Percentiles rank a stretch among this genome's conserved stretches.
Evolutionary conservation across 2,329 filamentous ascomycete species (phyloP).

Genomic region (Capronia epimyces): DNA sequence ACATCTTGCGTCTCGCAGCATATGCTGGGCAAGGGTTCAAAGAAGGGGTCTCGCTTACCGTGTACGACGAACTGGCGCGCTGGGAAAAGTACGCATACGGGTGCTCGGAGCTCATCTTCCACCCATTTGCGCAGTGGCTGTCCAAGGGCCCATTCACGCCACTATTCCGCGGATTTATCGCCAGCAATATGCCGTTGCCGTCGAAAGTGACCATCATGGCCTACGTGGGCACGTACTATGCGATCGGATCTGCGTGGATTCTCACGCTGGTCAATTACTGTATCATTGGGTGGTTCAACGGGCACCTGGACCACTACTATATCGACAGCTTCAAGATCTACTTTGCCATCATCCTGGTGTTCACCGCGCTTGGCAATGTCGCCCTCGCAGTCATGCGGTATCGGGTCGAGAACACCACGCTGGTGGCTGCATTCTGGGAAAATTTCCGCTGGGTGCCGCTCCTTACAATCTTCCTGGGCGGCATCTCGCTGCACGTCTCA

Average conservation of each 20-base stretch:
- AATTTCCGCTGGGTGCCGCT: constrained; percentile 61
- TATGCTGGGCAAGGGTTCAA: constrained; percentile 67
- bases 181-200: constrained; percentile 54
- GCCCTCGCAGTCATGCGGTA: constrained; percentile 59
- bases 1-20: constrained; percentile 62
- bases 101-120: constrained; percentile 75
- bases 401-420: constrained; percentile 50
- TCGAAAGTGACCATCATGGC: constrained; percentile 67
- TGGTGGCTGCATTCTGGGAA: constrained; percentile 48
- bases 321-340: constrained; percentile 62
- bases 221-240: constrained; percentile 68
- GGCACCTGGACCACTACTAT: constrained; percentile 61
- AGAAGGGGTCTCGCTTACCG: constrained; percentile 75
- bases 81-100: constrained; percentile 88
- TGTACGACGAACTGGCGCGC: constrained; percentile 76
- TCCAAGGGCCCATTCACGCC: constrained; percentile 71
- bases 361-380: constrained; percentile 58
- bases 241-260: constrained; percentile 62
- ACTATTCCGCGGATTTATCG: constrained; percentile 68
- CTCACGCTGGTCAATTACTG: constrained; percentile 66
- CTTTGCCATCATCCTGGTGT: constrained; percentile 59
- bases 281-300: constrained; percentile 65
- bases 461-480: constrained; percentile 72
- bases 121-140: constrained; percentile 68
- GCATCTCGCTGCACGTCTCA: constrained; percentile 72